These are phyloP conservation scores for Lichtheimia ornata DNA, from an alignment of 371 early-diverging fungal genomes.

Conservation along the genomic window DNA sequence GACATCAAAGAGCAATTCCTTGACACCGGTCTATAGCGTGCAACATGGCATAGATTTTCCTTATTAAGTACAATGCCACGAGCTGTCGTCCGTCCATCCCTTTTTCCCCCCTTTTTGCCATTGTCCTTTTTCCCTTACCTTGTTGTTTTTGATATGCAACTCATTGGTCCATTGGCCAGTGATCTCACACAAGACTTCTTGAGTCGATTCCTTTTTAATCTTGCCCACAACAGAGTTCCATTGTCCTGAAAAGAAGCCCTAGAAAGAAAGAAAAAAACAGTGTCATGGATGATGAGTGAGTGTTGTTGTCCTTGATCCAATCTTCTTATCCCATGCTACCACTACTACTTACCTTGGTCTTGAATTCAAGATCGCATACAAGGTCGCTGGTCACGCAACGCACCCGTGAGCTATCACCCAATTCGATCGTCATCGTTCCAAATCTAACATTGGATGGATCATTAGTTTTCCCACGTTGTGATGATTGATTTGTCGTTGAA, in stretches of 20 bases:
- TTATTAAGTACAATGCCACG: conserved; percentile 4
- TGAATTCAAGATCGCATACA: conserved; percentile 86
- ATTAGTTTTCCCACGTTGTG: conserved; percentile 1
- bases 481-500: background rate
- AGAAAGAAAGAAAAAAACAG: background rate
- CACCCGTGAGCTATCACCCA: conserved; percentile 84
- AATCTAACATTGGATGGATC: conserved; percentile 30
- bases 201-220: conserved; percentile 79
- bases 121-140: conserved; percentile 13
- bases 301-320: background rate
- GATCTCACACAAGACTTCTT: conserved; percentile 76
- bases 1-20: conserved; percentile 72
- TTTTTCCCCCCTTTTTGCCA: background rate
- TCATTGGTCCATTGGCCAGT: conserved; percentile 86
- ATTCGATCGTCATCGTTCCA: conserved; percentile 94
- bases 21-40: conserved; percentile 22
- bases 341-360: conserved; percentile 73
- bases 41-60: background rate
- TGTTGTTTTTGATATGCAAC: conserved; percentile 54
- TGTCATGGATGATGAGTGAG: too few species aligned
- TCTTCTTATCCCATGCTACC: background rate
- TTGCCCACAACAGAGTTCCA: conserved; percentile 84
- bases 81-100: background rate
- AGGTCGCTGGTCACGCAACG: conserved; percentile 78
- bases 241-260: conserved; percentile 82